phyloP scores from a whole-genome alignment of 768 basidiomycete genomes.

The Kwoniella botswanensis region DNA sequence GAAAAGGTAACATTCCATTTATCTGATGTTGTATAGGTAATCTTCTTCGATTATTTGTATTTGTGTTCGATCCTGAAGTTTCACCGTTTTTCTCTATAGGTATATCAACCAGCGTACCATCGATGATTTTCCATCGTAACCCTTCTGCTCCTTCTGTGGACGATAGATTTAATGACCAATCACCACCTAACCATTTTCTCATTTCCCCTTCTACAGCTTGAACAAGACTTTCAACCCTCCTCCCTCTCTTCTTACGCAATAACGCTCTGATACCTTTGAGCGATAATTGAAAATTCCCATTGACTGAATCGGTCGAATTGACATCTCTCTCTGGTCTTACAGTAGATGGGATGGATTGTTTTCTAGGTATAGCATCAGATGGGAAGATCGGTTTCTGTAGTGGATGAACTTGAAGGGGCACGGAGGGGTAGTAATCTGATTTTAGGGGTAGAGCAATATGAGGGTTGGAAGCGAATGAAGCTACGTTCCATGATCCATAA shows the following conservation, averaged over 20 bases:
- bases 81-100: neutral
- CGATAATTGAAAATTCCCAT: slow-evolving; percentile 47
- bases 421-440: slow-evolving; percentile 47
- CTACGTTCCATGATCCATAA: slow-evolving; percentile 29
- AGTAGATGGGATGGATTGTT: slow-evolving; percentile 38
- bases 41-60: slow-evolving; percentile 15
- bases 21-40: slow-evolving; percentile 40
- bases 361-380: slow-evolving; percentile 29
- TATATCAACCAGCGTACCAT: slow-evolving; percentile 24
- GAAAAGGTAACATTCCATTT: slow-evolving; percentile 24
- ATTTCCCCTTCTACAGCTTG: slow-evolving; percentile 40
- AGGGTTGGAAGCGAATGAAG: slow-evolving; percentile 51
- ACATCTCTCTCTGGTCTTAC: slow-evolving; percentile 21
- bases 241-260: slow-evolving; percentile 42
- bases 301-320: slow-evolving; percentile 32
- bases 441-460: slow-evolving; percentile 44
- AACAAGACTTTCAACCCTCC: slow-evolving; percentile 49
- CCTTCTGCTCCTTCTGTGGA: neutral
- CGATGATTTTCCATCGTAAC: slow-evolving; percentile 27
- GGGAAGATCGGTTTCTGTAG: slow-evolving; percentile 41
- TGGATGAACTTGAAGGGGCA: slow-evolving; percentile 40
- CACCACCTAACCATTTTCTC: slow-evolving; percentile 48
- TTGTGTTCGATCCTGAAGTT: neutral
- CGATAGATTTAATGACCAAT: neutral
- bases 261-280: slow-evolving; percentile 53